phyloP scores from a whole-genome alignment of 768 basidiomycete species.

The Tylopilus balloui region DNA sequence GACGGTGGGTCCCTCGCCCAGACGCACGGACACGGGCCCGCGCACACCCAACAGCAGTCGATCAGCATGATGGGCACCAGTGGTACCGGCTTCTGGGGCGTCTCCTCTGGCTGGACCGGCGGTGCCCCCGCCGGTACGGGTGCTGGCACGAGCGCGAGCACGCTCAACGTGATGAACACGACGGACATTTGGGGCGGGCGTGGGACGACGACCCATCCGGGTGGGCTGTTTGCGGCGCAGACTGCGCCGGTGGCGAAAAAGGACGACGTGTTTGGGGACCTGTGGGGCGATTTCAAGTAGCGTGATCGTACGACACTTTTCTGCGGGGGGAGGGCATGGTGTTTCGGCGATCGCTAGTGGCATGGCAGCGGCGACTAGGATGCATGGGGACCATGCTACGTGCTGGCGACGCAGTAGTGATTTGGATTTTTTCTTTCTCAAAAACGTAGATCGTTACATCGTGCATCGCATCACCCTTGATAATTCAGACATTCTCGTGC shows the following conservation, averaged over 20 bases:
- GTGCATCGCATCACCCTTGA: no score
- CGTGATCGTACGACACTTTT: no score
- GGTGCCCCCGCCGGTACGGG: background rate
- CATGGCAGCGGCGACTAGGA: no score
- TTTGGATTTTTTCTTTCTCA: no score
- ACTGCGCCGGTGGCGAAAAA: slow-evolving; percentile 44
- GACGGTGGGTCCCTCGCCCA: background rate
- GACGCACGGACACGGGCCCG: background rate
- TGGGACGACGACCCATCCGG: background rate
- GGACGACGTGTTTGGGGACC: slow-evolving; percentile 77
- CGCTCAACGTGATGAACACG: slow-evolving; percentile 31
- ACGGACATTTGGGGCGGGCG: slow-evolving; percentile 56
- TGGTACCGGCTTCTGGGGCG: slow-evolving; percentile 63
- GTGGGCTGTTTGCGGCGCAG: slow-evolving; percentile 11
- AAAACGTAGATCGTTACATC: no score
- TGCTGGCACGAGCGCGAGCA: slow-evolving; percentile 9
- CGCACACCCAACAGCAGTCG: slow-evolving; percentile 20
- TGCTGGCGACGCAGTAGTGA: no score
- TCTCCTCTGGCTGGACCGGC: slow-evolving; percentile 57
- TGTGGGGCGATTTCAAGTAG: slow-evolving; percentile 82
- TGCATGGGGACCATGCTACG: no score
- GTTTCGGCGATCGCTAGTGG: no score
- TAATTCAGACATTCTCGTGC: no score
- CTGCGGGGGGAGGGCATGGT: no score
- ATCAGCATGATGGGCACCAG: slow-evolving; percentile 52